Evolutionary conservation across 2,329 filamentous ascomycete genomes (phyloP).

Genomic region (Ascochyta lentis): DNA sequence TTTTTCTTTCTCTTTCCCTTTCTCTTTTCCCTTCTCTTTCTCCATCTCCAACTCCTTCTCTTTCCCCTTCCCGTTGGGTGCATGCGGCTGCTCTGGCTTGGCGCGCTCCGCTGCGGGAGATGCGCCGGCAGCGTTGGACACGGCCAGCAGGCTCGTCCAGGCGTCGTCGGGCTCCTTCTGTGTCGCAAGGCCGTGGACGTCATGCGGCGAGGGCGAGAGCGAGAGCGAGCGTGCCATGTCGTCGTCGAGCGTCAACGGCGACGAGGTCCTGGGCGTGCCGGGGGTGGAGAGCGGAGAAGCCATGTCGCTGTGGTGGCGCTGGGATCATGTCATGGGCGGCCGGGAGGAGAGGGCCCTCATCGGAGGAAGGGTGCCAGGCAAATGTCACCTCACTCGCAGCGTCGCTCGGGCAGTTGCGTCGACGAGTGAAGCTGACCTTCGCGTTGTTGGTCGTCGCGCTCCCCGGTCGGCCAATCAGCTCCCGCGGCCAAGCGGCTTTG

Average conservation of each 20-base stretch:
- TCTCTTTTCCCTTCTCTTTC: no score
- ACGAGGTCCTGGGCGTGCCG: constrained; percentile 35
- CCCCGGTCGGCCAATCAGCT: constrained; percentile 5
- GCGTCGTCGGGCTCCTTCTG: constrained; percentile 21
- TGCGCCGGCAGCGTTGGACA: constrained; percentile 14
- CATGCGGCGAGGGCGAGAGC: constrained; percentile 29
- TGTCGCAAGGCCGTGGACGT: constrained; percentile 26
- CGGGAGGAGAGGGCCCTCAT: constrained; percentile 39
- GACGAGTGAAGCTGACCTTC: constrained; percentile 2
- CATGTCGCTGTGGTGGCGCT: constrained; percentile 37
- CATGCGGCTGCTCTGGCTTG: constrained; percentile 16
- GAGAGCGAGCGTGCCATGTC: constrained; percentile 26
- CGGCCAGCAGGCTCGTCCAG: constrained; percentile 14
- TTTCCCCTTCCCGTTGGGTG: constrained; percentile 58
- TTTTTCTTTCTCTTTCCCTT: no score
- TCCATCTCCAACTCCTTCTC: not conserved
- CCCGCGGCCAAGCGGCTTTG: constrained; percentile 8
- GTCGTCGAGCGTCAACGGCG: constrained; percentile 38
- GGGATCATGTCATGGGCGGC: constrained; percentile 34
- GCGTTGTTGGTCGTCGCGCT: constrained; percentile 8
- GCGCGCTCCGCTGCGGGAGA: constrained; percentile 25
- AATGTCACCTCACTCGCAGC: constrained; percentile 30
- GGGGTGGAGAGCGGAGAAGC: constrained; percentile 40
- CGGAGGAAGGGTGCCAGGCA: constrained; percentile 26
- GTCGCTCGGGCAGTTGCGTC: constrained; percentile 26